Evolutionary conservation across 225 moss, liverwort and hornwort genomes (phyloP).

Genomic region (Pseudoscleropodium purum): DNA sequence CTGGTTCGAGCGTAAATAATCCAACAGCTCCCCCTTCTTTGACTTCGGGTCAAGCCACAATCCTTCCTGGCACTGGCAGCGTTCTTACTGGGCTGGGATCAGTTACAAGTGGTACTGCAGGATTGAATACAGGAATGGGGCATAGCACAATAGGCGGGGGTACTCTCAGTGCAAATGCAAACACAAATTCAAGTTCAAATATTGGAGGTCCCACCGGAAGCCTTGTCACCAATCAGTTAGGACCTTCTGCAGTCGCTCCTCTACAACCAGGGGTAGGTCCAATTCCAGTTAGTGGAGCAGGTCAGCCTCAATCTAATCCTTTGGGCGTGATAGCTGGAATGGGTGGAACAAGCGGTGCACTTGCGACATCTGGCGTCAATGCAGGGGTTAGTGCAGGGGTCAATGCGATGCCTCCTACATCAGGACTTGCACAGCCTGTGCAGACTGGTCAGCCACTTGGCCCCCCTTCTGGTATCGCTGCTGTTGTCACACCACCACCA

Average conservation of each 20-base stretch:
- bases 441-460: conserved; percentile 48
- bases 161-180: conserved; percentile 23
- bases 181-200: conserved; percentile 19
- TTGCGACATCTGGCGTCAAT: conserved; percentile 44
- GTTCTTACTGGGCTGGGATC: conserved; percentile 44
- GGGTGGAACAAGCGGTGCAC: conserved; percentile 24
- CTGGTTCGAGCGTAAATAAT: conserved; percentile 24
- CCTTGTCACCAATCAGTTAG: conserved; percentile 44
- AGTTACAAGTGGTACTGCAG: conserved; percentile 33
- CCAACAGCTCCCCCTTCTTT: conserved; percentile 26
- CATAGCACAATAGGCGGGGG: conserved; percentile 30
- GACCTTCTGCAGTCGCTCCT: conserved; percentile 27
- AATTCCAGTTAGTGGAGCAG: conserved; percentile 41
- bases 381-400: conserved; percentile 13
- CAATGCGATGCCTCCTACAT: conserved; percentile 54
- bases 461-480: conserved; percentile 21
- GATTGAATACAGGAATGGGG: conserved; percentile 39
- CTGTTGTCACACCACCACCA: conserved; percentile 49
- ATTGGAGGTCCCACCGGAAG: conserved; percentile 32
- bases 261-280: conserved; percentile 39
- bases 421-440: conserved; percentile 57
- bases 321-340: conserved; percentile 40
- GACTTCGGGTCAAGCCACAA: conserved; percentile 26
- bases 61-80: conserved; percentile 32
- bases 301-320: conserved; percentile 43